Evolutionary conservation across 306 rosid genomes (phyloP), one percentile per base, ranked within the genome.

Genomic region (Fragaria nilgerrensis): DNA sequence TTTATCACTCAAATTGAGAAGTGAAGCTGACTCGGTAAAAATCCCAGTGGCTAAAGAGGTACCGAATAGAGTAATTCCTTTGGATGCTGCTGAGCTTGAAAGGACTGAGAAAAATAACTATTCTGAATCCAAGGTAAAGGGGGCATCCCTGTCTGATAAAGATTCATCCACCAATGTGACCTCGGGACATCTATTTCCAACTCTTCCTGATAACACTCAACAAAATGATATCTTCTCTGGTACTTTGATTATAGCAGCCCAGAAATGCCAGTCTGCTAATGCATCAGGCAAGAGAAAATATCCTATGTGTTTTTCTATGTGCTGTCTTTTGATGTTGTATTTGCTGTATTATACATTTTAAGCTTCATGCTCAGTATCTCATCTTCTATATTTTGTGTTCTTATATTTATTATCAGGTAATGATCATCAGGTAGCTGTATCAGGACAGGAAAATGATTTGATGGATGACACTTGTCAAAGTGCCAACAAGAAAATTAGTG

Each of bases 341-440:
- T 77, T 6, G 25, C 27, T 75, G 32, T 49, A 27, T 41, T 48
- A 25, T 22, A 16, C 10, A 36, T 17, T 22, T 11, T 43, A 70
- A 63, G 52, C 50, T 76, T 71, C 36, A 56, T 43, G 74, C 48
- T 75, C 68, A 10, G 61, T 56, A 16, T 72, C 49, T 84, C 55
- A 32, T 68, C 49, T 68, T 77, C 5, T 47, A 61, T 72, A 23
- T 39, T 77, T 16, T 55, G 7, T 23, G 15, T 62, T 66, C 79
- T 44, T 78, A 66, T 64, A 61, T 68, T 82, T 67, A 70, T 74
- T 78, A 64, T 34, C 81, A 79, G 89, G 68, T 77, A 83, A 79
- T 61, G 56, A 77, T 85, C 78, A 50, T 85, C 78, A 50, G 64
- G 73, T 23, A 22, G 27, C n/a, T 27, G 45, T 47, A 13, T 72